Conservation (phyloP, 805 yeast species). For the Wilhelminamyces savonicus region DNA sequence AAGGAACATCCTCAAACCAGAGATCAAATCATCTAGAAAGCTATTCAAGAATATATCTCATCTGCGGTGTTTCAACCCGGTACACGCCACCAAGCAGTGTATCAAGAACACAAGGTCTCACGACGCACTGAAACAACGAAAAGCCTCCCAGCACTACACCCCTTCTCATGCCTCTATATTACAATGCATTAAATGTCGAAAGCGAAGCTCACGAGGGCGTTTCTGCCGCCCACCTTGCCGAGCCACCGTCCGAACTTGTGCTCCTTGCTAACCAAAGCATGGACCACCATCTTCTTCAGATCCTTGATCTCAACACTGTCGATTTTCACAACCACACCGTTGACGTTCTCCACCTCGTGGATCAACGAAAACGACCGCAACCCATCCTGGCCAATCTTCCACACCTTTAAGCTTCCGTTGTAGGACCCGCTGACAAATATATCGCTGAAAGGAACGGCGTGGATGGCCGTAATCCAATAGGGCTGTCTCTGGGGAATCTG, state of each 20-base stretch:
- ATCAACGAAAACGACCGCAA: conserved; percentile 54
- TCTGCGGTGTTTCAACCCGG: too few species aligned
- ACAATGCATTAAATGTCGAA: conserved; percentile 19
- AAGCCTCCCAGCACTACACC: too few species aligned
- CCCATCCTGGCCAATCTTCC: conserved; percentile 62
- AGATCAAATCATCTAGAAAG: too few species aligned
- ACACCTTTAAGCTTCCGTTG: conserved; percentile 69
- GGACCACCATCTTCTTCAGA: conserved; percentile 42
- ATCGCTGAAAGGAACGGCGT: conserved; percentile 81
- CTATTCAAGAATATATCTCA: too few species aligned
- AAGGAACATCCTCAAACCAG: too few species aligned
- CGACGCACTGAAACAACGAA: too few species aligned
- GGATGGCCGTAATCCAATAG: conserved; percentile 75
- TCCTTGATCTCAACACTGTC: conserved; percentile 50
- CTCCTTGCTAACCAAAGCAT: conserved; percentile 74
- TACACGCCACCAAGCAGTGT: too few species aligned
- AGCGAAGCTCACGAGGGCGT: conserved; percentile 47
- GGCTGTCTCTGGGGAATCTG: conserved; percentile 75
- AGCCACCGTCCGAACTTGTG: conserved; percentile 88
- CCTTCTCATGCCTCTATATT: too few species aligned
- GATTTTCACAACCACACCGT: conserved; percentile 66
- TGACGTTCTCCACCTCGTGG: conserved; percentile 52
- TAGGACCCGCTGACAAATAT: conserved; percentile 84
- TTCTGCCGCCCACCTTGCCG: conserved; percentile 59
- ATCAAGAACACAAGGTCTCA: too few species aligned